These are phyloP conservation scores for Chenopodium album DNA, from an alignment of 148 eudicot species.

Conservation along the genomic window DNA sequence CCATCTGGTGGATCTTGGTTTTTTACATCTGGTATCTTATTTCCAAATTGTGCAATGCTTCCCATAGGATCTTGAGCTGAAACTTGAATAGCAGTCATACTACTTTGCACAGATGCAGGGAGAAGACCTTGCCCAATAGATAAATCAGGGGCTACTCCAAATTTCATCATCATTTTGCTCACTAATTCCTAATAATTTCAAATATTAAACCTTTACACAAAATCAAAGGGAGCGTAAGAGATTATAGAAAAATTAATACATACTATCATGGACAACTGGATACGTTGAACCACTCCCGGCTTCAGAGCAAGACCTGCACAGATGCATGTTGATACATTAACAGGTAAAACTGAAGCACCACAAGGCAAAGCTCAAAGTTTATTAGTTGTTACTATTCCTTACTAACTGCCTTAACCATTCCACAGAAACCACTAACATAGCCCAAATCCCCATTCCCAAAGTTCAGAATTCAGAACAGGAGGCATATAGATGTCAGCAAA, in stretches of 20 bases:
- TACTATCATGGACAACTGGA: slow-evolving; percentile 67
- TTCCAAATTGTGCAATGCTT: slow-evolving; percentile 40
- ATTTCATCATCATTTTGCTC: slow-evolving; percentile 59
- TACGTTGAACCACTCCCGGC: slow-evolving; percentile 75
- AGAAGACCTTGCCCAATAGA: slow-evolving; percentile 54
- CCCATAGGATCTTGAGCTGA: slow-evolving; percentile 51
- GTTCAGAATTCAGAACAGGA: background rate
- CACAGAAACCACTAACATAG: background rate
- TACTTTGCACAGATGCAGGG: slow-evolving; percentile 66
- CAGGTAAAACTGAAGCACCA: slow-evolving; percentile 12
- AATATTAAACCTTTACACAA: slow-evolving; percentile 11
- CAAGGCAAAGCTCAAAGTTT: background rate
- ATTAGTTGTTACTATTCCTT: no score
- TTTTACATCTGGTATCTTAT: slow-evolving; percentile 27
- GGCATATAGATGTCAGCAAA: background rate
- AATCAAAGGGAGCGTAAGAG: background rate
- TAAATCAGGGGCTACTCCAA: slow-evolving; percentile 59
- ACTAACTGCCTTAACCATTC: background rate
- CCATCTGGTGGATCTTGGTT: slow-evolving; percentile 29
- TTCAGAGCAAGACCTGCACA: slow-evolving; percentile 81
- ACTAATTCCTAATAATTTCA: slow-evolving; percentile 52
- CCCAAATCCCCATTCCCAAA: background rate
- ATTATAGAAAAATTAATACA: slow-evolving; percentile 17
- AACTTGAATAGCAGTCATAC: slow-evolving; percentile 33
- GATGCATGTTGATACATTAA: slow-evolving; percentile 18